Evolutionary conservation across 352 stramenopile species (phyloP), one percentile per base, ranked within the genome.

Genomic region (Globisporangium solare): DNA sequence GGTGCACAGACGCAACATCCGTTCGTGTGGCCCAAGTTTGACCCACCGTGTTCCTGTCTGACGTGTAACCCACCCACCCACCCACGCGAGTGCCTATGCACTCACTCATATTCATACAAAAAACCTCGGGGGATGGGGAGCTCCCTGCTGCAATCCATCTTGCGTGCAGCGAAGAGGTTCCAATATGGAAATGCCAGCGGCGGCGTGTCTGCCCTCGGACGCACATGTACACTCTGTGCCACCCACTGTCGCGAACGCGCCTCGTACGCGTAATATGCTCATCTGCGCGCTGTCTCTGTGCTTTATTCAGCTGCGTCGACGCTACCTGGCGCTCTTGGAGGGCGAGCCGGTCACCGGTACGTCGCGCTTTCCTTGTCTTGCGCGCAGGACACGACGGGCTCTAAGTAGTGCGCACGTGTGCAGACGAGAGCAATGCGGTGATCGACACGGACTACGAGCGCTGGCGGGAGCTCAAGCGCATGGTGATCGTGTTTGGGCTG

Each of bases 381-480:
- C 18, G 12, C 18, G 11, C 27, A 59, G 27, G 68, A 20, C 17
- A 35, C 24, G 13, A 22, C 0, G 27, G 7, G 0, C 27, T 35
- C 5, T 35, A 35, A 35, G 10, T 35, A 35, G 10, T 35, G 27
- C 24, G 24, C 27, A 35, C 7, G 10, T 35, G 2, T 35, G 27
- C 27, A 83, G 74, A 87, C 47, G 68, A 66, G 12, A 22, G 67
- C 7, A 64, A 70, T 40, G 60, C 52, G 20, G 37, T 64, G 24
- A 64, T 89, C n/a, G 74, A 82, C 6, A 70, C 73, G 5, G 71
- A 81, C 40, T 94, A 91, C 58, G 77, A 83, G 37, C 81, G 83
- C 32, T 90, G 85, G 71, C 78, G 82, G 11, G 85, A 95, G 62
- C 74, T 95, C 42, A 89, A 86, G 63, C 79, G 81, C 13, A 81